Evolutionary conservation across 78 protist genomes (phyloP).

Genomic region (Dictyostelium purpureum): DNA sequence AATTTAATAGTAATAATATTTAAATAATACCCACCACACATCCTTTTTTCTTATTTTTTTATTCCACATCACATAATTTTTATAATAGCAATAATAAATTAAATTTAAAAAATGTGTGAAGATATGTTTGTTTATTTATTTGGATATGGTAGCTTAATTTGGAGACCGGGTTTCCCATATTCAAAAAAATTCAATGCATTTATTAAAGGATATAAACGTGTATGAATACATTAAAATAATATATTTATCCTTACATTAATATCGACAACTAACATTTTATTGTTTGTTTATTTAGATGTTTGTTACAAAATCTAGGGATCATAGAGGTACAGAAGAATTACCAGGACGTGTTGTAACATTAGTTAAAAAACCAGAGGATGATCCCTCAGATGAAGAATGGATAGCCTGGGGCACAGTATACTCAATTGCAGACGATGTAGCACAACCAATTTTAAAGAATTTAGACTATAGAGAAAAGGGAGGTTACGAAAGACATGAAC

Average conservation of each 20-base stretch:
- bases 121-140: constrained; percentile 68
- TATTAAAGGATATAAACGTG: constrained; percentile 75
- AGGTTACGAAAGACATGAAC: constrained; percentile 74
- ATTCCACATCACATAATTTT: no score
- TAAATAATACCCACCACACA: neutral
- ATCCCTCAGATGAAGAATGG: constrained; percentile 20
- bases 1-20: no score
- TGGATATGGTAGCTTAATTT: constrained; percentile 64
- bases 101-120: constrained; percentile 47
- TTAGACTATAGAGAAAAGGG: constrained; percentile 81
- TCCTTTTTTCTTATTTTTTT: no score
- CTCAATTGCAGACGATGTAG: constrained; percentile 40
- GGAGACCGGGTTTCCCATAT: constrained; percentile 54
- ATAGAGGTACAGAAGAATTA: constrained; percentile 61
- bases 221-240: constrained; percentile 34
- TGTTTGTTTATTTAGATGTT: neutral
- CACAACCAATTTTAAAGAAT: constrained; percentile 42
- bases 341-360: constrained; percentile 82
- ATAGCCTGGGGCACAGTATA: constrained; percentile 80
- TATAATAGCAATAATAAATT: neutral
- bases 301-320: constrained; percentile 33
- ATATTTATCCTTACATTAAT: neutral
- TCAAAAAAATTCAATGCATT: constrained; percentile 63
- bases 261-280: neutral
- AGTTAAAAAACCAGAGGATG: constrained; percentile 62